A percentile compares a stretch with the other conserved stretches of the same genome.
These are phyloP conservation scores for Nakaseomyces uthaithaninus DNA, from an alignment of 1,139 yeast genomes.

Conservation along the genomic window DNA sequence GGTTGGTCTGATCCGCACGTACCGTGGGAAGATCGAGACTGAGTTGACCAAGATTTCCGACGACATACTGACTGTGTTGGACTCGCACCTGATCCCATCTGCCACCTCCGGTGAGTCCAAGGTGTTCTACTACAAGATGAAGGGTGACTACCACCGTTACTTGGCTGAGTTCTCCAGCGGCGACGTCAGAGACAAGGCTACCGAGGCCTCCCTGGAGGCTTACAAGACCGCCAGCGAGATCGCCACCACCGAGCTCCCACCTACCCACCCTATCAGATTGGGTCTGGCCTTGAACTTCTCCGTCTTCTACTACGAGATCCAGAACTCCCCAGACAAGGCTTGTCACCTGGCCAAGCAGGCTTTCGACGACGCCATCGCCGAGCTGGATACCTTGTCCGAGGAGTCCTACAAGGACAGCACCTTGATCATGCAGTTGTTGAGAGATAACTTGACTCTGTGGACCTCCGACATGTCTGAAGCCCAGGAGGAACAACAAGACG, in stretches of 20 bases:
- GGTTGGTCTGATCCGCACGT: conserved; percentile 82
- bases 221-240: conserved; percentile 94
- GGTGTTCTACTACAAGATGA: conserved; percentile 98
- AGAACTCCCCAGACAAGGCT: conserved; percentile 97
- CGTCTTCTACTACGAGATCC: conserved; percentile 95
- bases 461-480: conserved; percentile 89
- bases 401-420: conserved; percentile 98
- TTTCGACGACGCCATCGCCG: conserved; percentile 98
- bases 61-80: conserved; percentile 81
- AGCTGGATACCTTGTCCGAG: conserved; percentile 92
- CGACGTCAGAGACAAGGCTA: conserved; percentile 88
- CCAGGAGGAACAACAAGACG: conserved; percentile 41
- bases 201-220: conserved; percentile 87
- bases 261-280: conserved; percentile 97
- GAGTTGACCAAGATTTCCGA: conserved; percentile 93
- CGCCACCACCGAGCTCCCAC: conserved; percentile 93
- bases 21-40: conserved; percentile 88
- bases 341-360: conserved; percentile 98
- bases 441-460: conserved; percentile 98
- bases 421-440: conserved; percentile 94
- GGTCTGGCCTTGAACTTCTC: conserved; percentile 97
- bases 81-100: conserved; percentile 83
- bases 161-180: conserved; percentile 92
- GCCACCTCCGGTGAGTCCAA: conserved; percentile 96
- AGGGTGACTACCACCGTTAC: conserved; percentile 99